Conservation (phyloP, 768 basidiomycete genomes). For the Phallus indusiatus region DNA sequence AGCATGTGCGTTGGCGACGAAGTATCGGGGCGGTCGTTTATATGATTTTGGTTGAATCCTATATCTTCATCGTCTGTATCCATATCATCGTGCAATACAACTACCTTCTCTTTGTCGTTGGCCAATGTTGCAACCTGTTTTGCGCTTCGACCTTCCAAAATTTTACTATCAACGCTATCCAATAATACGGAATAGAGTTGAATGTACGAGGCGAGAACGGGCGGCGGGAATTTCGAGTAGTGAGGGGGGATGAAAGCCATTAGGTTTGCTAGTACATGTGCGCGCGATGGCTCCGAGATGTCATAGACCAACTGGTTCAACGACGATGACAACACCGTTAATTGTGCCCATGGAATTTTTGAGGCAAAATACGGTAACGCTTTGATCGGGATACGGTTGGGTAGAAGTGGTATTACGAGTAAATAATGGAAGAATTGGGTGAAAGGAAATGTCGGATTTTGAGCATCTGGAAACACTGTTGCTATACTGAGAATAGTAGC, state of each 20-base stretch:
- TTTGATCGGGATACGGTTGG: constrained; percentile 57
- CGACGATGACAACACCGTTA: constrained; percentile 8
- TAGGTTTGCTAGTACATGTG: constrained; percentile 66
- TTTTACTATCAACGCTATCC: constrained; percentile 26
- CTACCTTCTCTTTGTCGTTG: neutral
- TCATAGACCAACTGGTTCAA: constrained; percentile 27
- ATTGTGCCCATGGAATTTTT: constrained; percentile 14
- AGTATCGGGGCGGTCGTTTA: neutral
- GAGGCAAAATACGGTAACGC: constrained; percentile 58
- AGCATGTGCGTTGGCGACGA: constrained; percentile 19
- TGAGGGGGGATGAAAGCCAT: constrained; percentile 54
- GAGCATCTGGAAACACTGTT: neutral
- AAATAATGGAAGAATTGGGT: constrained; percentile 40
- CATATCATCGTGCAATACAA: constrained; percentile 6
- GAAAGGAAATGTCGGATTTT: constrained; percentile 23
- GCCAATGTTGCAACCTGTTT: neutral
- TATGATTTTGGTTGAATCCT: constrained; percentile 28
- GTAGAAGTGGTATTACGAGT: constrained; percentile 67
- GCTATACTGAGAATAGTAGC: neutral
- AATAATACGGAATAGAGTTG: constrained; percentile 42
- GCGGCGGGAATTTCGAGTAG: constrained; percentile 38
- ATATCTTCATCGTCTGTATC: constrained; percentile 28
- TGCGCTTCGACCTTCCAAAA: neutral
- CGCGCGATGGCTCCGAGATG: constrained; percentile 8
- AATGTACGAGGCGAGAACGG: constrained; percentile 44